Evolutionary conservation across 108 stramenopile genomes (phyloP).

Genomic region (Nitzschia sp.): DNA sequence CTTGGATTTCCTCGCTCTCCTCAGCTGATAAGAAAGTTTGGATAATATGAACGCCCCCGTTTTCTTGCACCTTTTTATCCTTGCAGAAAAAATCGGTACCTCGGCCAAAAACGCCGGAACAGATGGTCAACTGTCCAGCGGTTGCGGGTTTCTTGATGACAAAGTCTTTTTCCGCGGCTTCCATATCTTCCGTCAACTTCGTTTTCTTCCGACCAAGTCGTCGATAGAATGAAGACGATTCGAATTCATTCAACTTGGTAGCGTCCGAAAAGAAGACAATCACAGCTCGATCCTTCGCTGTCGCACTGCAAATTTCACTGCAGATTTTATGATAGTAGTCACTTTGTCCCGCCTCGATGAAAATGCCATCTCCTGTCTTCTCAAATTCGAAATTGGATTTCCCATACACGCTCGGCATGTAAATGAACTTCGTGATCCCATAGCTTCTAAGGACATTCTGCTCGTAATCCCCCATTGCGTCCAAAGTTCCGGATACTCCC

Average conservation of each 20-base stretch:
- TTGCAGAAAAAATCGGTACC: conserved; percentile 72
- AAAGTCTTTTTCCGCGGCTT: conserved; percentile 45
- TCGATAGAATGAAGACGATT: conserved; percentile 39
- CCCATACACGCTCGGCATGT: conserved; percentile 64
- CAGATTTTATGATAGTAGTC: conserved; percentile 56
- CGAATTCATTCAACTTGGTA: conserved; percentile 39
- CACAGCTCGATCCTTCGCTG: conserved; percentile 45
- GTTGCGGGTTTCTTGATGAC: conserved; percentile 61
- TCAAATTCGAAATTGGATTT: conserved; percentile 58
- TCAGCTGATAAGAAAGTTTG: conserved; percentile 62
- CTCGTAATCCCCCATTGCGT: conserved; percentile 42
- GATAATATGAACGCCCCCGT: conserved; percentile 55
- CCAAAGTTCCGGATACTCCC: conserved; percentile 64
- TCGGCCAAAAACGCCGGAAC: conserved; percentile 63
- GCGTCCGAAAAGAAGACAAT: conserved; percentile 60
- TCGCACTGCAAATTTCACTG: conserved; percentile 37
- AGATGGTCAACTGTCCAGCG: conserved; percentile 52
- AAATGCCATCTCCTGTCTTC: conserved; percentile 54
- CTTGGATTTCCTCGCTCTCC: conserved; percentile 63
- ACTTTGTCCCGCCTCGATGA: conserved; percentile 39
- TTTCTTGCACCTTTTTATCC: conserved; percentile 48
- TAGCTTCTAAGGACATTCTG: conserved; percentile 46
- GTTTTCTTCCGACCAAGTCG: conserved; percentile 53
- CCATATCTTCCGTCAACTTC: conserved; percentile 51
- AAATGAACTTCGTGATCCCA: conserved; percentile 48